Evolutionary conservation across 768 basidiomycete genomes (phyloP), one percentile per base, ranked within the genome.

Genomic region (Podaxis carcinomalis): DNA sequence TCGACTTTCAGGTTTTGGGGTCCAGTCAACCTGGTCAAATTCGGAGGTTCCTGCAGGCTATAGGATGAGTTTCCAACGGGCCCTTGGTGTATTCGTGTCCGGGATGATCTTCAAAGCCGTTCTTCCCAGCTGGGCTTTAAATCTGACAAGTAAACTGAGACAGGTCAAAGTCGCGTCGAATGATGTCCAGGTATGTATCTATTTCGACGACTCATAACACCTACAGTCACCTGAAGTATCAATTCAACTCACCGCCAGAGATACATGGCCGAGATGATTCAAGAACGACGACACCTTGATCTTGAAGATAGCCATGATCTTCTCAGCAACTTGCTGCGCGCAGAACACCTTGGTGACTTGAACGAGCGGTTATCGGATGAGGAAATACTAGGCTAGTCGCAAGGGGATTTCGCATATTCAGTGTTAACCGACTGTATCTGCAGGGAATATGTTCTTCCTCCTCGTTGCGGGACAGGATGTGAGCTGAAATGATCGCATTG

Each of bases 391-490:
- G 65, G 68, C 83, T 4, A 72, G 74, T 55, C 69, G 75, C 74
- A 64, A 42, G 50, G 49, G 32, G 0, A 32, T 32, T 32, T 21
- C 28, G 47, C 1, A 11, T 25, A 39, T 44, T 46, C 37, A 37
- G 16, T 11, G 19, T 39, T 19, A 56, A 28, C 25, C 28, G 35
- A 23, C 47, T 40, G 32, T 19, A 35, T 47, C 13, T n/a, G 51
- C 50, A 75, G 79, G 76, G n/a, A 81, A 81, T 65, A 74, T 79
- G n/a, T 81, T 76, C 54, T 77, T 80, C 16, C 80, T 80, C 61
- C 66, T 86, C 7, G 67, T 88, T 19, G 87, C 86, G 19, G 85
- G 85, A 7, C 83, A 85, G 57, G 85, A 85, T 73, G 82, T 82
- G 56, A 14, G 68, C 59, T 28, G 1, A 28, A 32, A 21, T 32